Base-by-base conservation (phyloP, 768 basidiomycete genomes). In the Mycena olivaceomarginata region DNA sequence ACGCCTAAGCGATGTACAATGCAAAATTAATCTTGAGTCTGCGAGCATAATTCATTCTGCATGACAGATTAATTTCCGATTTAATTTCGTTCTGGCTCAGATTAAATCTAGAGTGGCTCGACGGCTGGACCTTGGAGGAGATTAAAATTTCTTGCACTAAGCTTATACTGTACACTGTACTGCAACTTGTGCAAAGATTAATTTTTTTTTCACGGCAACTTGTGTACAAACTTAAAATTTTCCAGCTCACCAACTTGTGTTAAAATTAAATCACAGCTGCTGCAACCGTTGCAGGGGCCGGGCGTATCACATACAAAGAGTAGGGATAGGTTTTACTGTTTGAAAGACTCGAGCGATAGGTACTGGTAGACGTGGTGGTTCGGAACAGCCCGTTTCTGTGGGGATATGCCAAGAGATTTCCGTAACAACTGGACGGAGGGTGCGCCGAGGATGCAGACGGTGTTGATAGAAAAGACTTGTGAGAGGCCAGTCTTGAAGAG, bases 101-200 rank as follows among this genome's bases (percentile, higher is more conserved):
- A 56, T 56, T 56, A 56, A 56, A 56, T 56, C 53, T 56, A 56
- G 53, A n/a, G 53, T 56, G 53, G 53, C 53, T 56, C n/a, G n/a
- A 56, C 53, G 18, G 48, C 48, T 51, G 48, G 48, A 13, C 48
- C 48, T 51, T 51, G n/a, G 53, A 56, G 53, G 53, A 56, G 53
- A 56, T 56, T 56, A 56, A 56, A 56, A 22, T 25, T 56, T 12
- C 53, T 56, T 56, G 22, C 53, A 56, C 53, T 22, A 56, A 56
- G 53, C 53, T 56, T 56, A 56, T 56, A 56, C 53, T 56, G 53
- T 56, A 56, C 53, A 56, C 22, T 56, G 53, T 56, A 56, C 22
- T 56, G 53, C 53, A 56, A 56, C 53, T 56, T 25, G 53, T 56
- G 53, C 53, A 56, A 56, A 56, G n/a, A 56, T 56, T 22, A 56